Evolutionary conservation across 225 moss, liverwort and hornwort species (phyloP), one percentile per base, ranked within the genome.

Genomic region (Marchantia polymorpha): DNA sequence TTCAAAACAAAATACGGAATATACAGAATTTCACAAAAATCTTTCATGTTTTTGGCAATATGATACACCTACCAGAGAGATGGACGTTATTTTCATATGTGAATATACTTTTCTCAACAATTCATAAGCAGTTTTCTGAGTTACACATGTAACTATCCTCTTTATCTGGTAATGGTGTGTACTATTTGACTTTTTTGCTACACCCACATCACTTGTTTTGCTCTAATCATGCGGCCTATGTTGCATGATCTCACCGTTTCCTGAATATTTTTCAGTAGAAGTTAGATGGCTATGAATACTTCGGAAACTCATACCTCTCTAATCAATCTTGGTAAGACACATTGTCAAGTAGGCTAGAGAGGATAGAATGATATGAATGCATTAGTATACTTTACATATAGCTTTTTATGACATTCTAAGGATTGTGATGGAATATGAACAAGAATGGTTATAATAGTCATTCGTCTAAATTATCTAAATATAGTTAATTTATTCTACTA

Each of bases 351-450:
- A 84, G 80, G 31, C 60, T 53, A n/a, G n/a, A 76, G 25, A 84
- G 80, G 31, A 52, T 53, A 72, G 46, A 76, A 30, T 17, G 8
- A 19, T 80, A 68, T 75, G 29, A 68, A 50, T 58, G n/a, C 51
- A 26, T 75, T 80, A 84, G 56, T 47, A 53, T 26, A 73, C 53
- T 58, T 54, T 64, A 65, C 75, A 39, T 56, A 55, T 63, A 22
- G 20, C 70, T 63, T 75, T 64, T 65, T 76, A 80, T 53, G 64
- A 64, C 52, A 80, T 80, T 79, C 73, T 70, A 76, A 83, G 70
- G 12, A 72, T 50, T 0, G n/a, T 69, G 79, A 72, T 79, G n/a
- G n/a, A n/a, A n/a, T n/a, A n/a, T n/a, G n/a, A n/a, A n/a, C n/a
- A n/a, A n/a, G n/a, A n/a, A n/a, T n/a, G n/a, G n/a, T n/a, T n/a